Base-by-base conservation (phyloP, 148 eudicot species). In the Gaultheria prostrata region DNA sequence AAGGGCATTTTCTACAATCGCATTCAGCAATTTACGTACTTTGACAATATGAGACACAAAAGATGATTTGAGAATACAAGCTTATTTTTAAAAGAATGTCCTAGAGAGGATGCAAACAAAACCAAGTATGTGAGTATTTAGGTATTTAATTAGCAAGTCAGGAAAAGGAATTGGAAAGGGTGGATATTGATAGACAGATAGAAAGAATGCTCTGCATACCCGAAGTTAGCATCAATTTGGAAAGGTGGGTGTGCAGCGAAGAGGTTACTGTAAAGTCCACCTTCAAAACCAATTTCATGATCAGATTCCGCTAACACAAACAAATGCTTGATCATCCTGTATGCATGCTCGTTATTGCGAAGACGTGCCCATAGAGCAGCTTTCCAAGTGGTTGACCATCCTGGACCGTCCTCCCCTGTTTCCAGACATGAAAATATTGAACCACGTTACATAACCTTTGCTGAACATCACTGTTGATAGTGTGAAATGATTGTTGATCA, bases 211-310 rank as follows among this genome's bases (percentile, higher is more conserved):
- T 80, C 24, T 80, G 77, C 84, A 84, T 85, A 88, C 92, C 98
- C 98, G n/a, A 95, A 94, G 86, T 95, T 95, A 72, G 97, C 95
- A 88, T 95, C 98, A 77, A 95, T 95, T 87, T 95, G 98, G 85
- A 95, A 94, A 82, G 98, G 98, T 3, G 98, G 98, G 78, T 95
- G 98, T 79, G 96, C 98, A 15, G 98, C 85, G 83, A 94, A 94
- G 70, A 95, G 82, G 82, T 95, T 95, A 82, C 95, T 91, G 77
- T 95, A 95, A 69, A 95, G 90, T 7, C 98, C 98, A 79, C 98
- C 98, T 90, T 93, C 94, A 82, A 78, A 94, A 43, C 82, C 83
- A 1, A 85, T 80, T 82, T 93, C 97, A 6, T 80, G 93, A 70
- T 89, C 90, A 57, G 95, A 94, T 82, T 95, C 98, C 26, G 90